Base-by-base conservation (phyloP, 768 basidiomycete genomes). In the Crucibulum laeve region DNA sequence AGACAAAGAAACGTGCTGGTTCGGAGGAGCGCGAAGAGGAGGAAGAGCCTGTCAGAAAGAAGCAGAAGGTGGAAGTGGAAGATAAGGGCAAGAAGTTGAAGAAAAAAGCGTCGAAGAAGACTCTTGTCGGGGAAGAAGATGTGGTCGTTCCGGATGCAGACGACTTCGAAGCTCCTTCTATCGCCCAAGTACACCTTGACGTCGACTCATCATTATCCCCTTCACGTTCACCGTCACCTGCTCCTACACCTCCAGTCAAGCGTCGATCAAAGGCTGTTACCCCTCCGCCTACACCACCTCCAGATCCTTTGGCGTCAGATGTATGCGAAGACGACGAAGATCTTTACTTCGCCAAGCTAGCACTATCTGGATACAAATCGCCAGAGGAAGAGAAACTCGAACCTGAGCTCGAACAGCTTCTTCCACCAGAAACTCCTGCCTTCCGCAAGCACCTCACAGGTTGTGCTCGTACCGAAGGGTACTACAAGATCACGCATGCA, bases 381-480 rank as follows among this genome's bases (percentile, higher is more conserved):
- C 50, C 58, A 46, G 54, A 48, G 21, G 43, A 19, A 11, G 43
- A 13, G 25, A 45, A 56, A 38, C 28, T 25, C 35, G 19, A 13
- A 11, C 19, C 35, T 14, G 40, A 13, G 14, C 44, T 45, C 14
- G 40, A 48, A 26, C 52, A 45, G 48, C 54, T 50, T 38, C 24
- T 56, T 15, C 45, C 61, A 15, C 15, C 65, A 7, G 72, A 74
- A 32, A 54, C 68, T 1, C 70, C 74, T 5, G 67, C 78, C n/a
- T 79, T 82, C 64, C 82, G 86, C 26, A 82, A 80, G 42, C 92
- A 95, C 58, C 52, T 79, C 38, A 87, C 87, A 1, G 93, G 94
- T 18, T 87, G 89, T 24, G 91, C 92, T 14, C 81, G 95, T 13
- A 91, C 93, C 1, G 91, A 97, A 61, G 95, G 96, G 3, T 93